phyloP scores from a whole-genome alignment of 495 filamentous ascomycete genomes.

The Aspergillus olivimuriae region DNA sequence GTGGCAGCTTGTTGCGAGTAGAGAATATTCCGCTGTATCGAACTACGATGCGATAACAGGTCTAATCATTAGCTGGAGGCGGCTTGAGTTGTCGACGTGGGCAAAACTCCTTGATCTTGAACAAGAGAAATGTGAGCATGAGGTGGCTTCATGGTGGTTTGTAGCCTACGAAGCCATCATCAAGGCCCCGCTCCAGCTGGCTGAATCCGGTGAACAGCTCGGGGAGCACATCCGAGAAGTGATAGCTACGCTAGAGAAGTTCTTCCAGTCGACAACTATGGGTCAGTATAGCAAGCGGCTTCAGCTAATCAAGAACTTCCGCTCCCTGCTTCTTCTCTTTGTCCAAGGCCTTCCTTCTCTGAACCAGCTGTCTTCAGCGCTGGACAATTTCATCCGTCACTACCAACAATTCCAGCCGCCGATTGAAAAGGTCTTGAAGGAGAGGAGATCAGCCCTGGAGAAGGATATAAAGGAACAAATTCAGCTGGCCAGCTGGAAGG shows the following conservation, averaged over 20 bases:
- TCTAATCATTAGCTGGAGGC: conserved; percentile 77
- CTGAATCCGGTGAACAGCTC: conserved; percentile 47
- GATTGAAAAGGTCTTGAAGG: conserved; percentile 53
- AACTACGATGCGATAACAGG: conserved; percentile 70
- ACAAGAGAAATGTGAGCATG: conserved; percentile 60
- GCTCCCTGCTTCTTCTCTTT: conserved; percentile 42
- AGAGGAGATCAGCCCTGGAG: conserved; percentile 62
- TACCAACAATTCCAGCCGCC: conserved; percentile 61
- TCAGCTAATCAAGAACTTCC: conserved; percentile 65
- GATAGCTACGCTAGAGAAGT: conserved; percentile 63
- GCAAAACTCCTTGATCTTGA: conserved; percentile 83
- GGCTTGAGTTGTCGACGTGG: conserved; percentile 89
- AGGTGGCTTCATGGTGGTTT: conserved; percentile 93
- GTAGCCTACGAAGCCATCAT: conserved; percentile 85
- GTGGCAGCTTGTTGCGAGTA: conserved; percentile 88
- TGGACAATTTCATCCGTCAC: conserved; percentile 71
- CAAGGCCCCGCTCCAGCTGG: conserved; percentile 59
- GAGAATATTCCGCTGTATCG: conserved; percentile 59
- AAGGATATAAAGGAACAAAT: conserved; percentile 85
- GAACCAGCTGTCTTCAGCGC: conserved; percentile 43
- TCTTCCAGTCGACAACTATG: conserved; percentile 65
- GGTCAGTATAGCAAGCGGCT: conserved; percentile 76
- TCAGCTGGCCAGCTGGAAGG: conserved; percentile 88
- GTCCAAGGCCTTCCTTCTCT: conserved; percentile 49
- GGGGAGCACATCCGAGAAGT: conserved; percentile 58